Base-by-base conservation (phyloP, 805 yeast genomes). In the Huiozyma sinensis region DNA sequence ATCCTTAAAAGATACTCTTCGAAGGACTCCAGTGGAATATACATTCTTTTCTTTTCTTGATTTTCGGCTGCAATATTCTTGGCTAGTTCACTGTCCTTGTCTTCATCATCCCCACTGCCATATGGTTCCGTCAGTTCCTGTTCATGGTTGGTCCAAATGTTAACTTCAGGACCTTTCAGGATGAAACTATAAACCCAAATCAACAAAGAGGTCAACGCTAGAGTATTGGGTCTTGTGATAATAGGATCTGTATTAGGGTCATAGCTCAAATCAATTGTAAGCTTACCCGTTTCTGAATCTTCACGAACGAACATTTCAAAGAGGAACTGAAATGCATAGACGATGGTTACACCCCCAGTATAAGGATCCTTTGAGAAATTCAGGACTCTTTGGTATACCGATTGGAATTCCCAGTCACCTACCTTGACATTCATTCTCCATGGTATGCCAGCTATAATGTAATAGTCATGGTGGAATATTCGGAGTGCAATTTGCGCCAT, bases 381-480 rank as follows among this genome's bases (percentile, higher is more conserved):
- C 29, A 44, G 40, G 13, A 83, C 71, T 49, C 79, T 66, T 10
- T 63, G 63, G 35, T 69, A 66, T 9, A 75, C 77, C 3, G 69
- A 64, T 24, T 70, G 69, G 49, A 76, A 71, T 45, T 76, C 80
- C 1, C 65, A 56, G 7, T 66, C 64, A 6, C 76, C 74, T 8
- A 83, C 78, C 34, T 67, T 68, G 33, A 80, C 86, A 53, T 76
- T 83, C 80, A 83, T 79, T 53, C 88, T 73, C 64, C 82, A 76
- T 1, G 92, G 92, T 6, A 87, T 83, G 1, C 95, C 95, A 2
- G 89, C 81, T 59, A 70, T 81, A 5, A 83, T 79, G 43, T 83
- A 83, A 45, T 83, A 76, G 60, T 86, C 95, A 60, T 83, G 80
- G 49, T 83, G 86, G 44, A 83, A 79, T 29, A 82, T 72, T 42